Conservation (phyloP, 805 yeast genomes). For the Isabelozyma pseudorhagii region DNA sequence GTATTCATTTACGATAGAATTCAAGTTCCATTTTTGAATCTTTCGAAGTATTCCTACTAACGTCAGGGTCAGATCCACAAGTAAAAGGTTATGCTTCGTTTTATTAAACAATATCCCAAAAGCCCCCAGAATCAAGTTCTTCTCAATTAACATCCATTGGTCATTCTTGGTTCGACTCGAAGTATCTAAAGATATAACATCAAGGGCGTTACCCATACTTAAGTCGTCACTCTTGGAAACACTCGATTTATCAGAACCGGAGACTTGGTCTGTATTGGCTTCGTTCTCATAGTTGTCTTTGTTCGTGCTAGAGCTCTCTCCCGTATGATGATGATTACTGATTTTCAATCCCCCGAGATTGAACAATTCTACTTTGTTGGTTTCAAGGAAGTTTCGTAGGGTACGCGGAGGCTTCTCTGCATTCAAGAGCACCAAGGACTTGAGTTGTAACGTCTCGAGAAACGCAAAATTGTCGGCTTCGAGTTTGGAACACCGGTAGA, state of each 20-base stretch:
- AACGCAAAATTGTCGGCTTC: conserved; percentile 78
- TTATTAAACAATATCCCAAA: conserved; percentile 64
- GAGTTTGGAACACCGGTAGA: conserved; percentile 74
- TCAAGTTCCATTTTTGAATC: conserved; percentile 84
- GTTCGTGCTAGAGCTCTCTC: conserved; percentile 9
- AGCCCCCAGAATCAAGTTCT: conserved; percentile 59
- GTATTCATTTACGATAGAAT: conserved; percentile 82
- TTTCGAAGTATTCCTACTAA: conserved; percentile 78
- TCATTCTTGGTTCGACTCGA: conserved; percentile 34
- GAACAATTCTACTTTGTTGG: conserved; percentile 50
- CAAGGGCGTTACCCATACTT: conserved; percentile 12
- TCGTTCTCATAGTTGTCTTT: conserved; percentile 15
- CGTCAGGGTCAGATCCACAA: conserved; percentile 79
- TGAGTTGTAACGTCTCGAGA: conserved; percentile 65
- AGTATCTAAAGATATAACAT: conserved; percentile 20
- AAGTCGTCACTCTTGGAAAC: neutral
- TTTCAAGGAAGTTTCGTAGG: conserved; percentile 61
- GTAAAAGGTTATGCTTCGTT: conserved; percentile 60
- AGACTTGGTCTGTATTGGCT: conserved; percentile 3
- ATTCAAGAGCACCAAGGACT: conserved; percentile 70
- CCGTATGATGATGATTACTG: conserved; percentile 31
- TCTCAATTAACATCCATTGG: conserved; percentile 77
- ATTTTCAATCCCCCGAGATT: conserved; percentile 44
- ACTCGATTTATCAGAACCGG: neutral
- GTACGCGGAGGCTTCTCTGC: conserved; percentile 82